Evolutionary conservation across 192 early-diverging fungal species (phyloP).

Genomic region (Podila minutissima): DNA sequence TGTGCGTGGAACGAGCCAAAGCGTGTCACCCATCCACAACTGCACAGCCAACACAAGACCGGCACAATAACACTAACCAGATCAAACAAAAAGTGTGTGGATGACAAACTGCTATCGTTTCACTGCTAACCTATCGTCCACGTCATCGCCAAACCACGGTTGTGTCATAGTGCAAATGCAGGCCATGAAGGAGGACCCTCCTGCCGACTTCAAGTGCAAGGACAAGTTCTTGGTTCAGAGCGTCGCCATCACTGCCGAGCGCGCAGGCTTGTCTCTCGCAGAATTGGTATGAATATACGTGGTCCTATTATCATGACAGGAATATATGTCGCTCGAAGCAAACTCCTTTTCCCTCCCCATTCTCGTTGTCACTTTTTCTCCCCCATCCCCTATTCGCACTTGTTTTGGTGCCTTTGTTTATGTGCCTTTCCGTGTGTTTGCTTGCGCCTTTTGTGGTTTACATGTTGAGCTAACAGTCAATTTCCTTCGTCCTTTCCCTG

Average conservation of each 20-base stretch:
- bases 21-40: too few relatives aligned
- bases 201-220: conserved; percentile 84
- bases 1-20: too few relatives aligned
- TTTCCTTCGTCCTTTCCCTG: neutral
- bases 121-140: neutral
- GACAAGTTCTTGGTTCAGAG: conserved; percentile 98
- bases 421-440: too few relatives aligned
- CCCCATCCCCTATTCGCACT: too few relatives aligned
- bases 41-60: too few relatives aligned
- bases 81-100: too few relatives aligned
- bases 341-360: neutral
- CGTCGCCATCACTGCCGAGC: conserved; percentile 77
- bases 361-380: too few relatives aligned
- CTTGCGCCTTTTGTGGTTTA: too few relatives aligned
- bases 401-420: too few relatives aligned
- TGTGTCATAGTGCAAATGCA: conserved; percentile 79
- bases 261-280: conserved; percentile 64
- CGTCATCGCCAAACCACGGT: neutral
- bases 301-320: neutral
- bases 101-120: too few relatives aligned
- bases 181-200: conserved; percentile 85
- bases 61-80: too few relatives aligned
- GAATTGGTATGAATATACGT: conserved; percentile 61
- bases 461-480: neutral
- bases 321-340: neutral